Evolutionary conservation across 495 filamentous ascomycete genomes (phyloP), one percentile per base, ranked within the genome.

Genomic region (Bathelium albidoporum): DNA sequence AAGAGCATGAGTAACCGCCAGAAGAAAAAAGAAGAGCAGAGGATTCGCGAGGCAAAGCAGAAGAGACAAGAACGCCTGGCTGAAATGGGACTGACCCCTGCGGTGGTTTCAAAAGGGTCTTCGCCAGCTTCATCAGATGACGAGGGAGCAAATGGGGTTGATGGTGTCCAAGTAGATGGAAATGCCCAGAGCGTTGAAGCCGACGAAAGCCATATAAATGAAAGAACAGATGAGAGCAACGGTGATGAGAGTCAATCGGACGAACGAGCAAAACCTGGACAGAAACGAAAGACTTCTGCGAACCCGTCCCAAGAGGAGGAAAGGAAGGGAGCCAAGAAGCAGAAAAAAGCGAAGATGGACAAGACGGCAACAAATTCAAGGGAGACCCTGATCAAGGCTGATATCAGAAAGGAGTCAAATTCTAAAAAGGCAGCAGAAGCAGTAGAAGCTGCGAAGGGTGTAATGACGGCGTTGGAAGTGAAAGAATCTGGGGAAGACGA

Each of bases 1-100:
- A 55, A 55, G 22, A 24, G 49, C 16, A 55, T 55, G 49, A 55
- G 49, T 29, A 55, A 55, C 24, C 49, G 49, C 4, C 49, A 55
- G 20, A 55, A 20, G 16, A 55, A 55, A 24, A 55, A 55, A 16
- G 49, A 55, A 29, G 22, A 55, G 49, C 22, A n/a, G 2, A 55
- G 49, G 29, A 55, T 55, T 10, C 49, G 49, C 49, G 49, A 55
- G 29, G 49, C 49, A 29, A 55, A 55, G 49, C 26, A 16, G 20
- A 26, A n/a, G 9, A n/a, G 49, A 28, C 12, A 55, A 29, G 22
- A 55, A 29, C 49, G 49, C 10, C 49, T 55, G 2, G 49, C 24
- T 55, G 49, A 4, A 9, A 55, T 55, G 49, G 49, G 49, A 26
- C 24, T 55, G 49, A 24, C 12, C 16, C 5, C 12, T 28, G 49